Conservation (phyloP, 306 rosid species). For the Sesbania bispinosa region DNA sequence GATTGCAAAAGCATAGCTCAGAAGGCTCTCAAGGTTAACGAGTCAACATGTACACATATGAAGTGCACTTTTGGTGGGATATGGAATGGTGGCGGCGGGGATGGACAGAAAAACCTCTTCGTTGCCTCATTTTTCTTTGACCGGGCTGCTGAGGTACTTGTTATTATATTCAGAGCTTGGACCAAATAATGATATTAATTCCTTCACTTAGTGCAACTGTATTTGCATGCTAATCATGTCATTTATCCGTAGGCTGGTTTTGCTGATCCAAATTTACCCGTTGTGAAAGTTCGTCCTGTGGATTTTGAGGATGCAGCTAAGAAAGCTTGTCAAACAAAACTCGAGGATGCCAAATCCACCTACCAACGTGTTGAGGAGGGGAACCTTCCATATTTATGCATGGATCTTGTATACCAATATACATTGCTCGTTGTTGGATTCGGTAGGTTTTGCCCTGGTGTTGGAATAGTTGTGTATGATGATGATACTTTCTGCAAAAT, state of each 20-base stretch:
- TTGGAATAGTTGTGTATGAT: not conserved
- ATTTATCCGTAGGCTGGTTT: constrained; percentile 63
- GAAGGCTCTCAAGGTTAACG: constrained; percentile 71
- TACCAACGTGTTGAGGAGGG: constrained; percentile 49
- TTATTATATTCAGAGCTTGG: not conserved
- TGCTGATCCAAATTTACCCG: constrained; percentile 58
- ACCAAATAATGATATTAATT: not conserved
- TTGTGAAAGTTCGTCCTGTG: constrained; percentile 56
- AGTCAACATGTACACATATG: constrained; percentile 73
- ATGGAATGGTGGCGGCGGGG: constrained; percentile 97
- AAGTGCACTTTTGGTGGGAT: constrained; percentile 88
- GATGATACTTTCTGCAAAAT: not conserved
- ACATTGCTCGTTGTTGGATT: constrained; percentile 77
- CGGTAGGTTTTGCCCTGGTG: constrained; percentile 41
- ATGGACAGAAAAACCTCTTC: constrained; percentile 78
- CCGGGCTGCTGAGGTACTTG: constrained; percentile 85
- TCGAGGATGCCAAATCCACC: constrained; percentile 51
- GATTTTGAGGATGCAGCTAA: constrained; percentile 74
- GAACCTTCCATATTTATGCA: constrained; percentile 76
- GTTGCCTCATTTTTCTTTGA: constrained; percentile 99
- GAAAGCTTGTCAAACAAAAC: constrained; percentile 71
- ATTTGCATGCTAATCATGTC: constrained; percentile 16
- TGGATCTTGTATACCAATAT: constrained; percentile 88
- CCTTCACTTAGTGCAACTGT: not conserved
- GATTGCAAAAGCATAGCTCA: constrained; percentile 60